phyloP scores from a whole-genome alignment of 306 rosid genomes.

The Ammopiptanthus mongolicus region DNA sequence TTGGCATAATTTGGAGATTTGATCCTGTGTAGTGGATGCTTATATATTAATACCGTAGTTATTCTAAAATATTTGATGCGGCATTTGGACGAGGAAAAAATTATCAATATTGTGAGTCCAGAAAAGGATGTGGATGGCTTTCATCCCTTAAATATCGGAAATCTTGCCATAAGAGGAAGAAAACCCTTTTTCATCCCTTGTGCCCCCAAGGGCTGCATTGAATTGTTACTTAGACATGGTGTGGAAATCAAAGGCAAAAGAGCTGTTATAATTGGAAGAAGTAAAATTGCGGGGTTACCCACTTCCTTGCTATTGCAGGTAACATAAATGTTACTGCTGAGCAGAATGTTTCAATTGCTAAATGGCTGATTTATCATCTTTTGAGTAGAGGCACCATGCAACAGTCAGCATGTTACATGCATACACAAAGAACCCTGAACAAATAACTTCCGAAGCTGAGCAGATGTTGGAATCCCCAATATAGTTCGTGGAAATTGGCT shows the following conservation, averaged over 20 bases:
- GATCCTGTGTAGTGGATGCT: background rate
- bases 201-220: constrained; percentile 38
- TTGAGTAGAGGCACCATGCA: constrained; percentile 46
- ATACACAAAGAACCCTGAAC: constrained; percentile 38
- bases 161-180: constrained; percentile 34
- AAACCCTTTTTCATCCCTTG: constrained; percentile 41
- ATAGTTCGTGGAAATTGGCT: constrained; percentile 43
- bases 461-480: constrained; percentile 53
- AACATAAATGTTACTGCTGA: constrained; percentile 19
- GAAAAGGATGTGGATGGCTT: constrained; percentile 53
- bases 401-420: constrained; percentile 46
- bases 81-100: constrained; percentile 36
- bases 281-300: constrained; percentile 38
- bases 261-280: constrained; percentile 37
- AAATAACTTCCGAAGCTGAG: constrained; percentile 46
- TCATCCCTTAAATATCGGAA: constrained; percentile 42
- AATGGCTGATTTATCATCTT: constrained; percentile 19
- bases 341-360: constrained; percentile 12
- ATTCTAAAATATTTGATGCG: constrained; percentile 22
- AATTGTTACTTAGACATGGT: constrained; percentile 31
- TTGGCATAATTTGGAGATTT: background rate
- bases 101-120: constrained; percentile 26
- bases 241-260: constrained; percentile 35
- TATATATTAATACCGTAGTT: background rate
- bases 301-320: constrained; percentile 48